These are phyloP conservation scores for Phytophthora ohioensis DNA, from an alignment of 352 stramenopile genomes.

Conservation along the genomic window DNA sequence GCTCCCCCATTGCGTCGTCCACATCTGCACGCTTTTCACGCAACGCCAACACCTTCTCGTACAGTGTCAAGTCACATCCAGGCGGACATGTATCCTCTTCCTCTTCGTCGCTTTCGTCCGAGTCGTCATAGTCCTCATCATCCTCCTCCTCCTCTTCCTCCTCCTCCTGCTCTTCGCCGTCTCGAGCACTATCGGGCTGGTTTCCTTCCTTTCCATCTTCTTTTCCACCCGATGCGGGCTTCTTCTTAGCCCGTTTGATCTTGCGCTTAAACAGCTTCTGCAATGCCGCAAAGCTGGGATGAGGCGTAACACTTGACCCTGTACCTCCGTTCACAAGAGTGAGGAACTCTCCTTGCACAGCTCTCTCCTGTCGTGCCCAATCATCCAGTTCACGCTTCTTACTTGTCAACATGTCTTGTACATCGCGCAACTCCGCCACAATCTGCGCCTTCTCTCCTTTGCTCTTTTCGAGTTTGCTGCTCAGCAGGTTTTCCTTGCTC, in stretches of 20 bases:
- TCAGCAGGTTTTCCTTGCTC: conserved; percentile 89
- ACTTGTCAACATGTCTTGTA: conserved; percentile 70
- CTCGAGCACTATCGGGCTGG: conserved; percentile 39
- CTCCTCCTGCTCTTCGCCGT: conserved; percentile 77
- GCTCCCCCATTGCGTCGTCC: conserved; percentile 89
- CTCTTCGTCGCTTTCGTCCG: conserved; percentile 91
- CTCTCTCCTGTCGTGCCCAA: conserved; percentile 68
- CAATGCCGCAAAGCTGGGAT: conserved; percentile 75
- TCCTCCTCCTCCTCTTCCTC: conserved; percentile 82
- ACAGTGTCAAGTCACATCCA: conserved; percentile 91
- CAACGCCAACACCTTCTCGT: conserved; percentile 93
- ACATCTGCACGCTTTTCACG: conserved; percentile 92
- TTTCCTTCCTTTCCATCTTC: conserved; percentile 51
- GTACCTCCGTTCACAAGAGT: conserved; percentile 72
- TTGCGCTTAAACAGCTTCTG: conserved; percentile 94
- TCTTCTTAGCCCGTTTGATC: conserved; percentile 93
- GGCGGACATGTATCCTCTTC: conserved; percentile 92
- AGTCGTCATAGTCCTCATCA: conserved; percentile 78
- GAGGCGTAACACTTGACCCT: conserved; percentile 43
- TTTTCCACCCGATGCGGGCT: conserved; percentile 27
- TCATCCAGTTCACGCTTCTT: conserved; percentile 89
- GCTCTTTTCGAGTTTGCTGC: conserved; percentile 87
- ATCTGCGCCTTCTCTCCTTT: conserved; percentile 89
- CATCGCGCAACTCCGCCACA: conserved; percentile 77
- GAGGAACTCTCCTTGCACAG: conserved; percentile 77